Base-by-base conservation (phyloP, 179 eudicot species). In the Nepenthes alata region DNA sequence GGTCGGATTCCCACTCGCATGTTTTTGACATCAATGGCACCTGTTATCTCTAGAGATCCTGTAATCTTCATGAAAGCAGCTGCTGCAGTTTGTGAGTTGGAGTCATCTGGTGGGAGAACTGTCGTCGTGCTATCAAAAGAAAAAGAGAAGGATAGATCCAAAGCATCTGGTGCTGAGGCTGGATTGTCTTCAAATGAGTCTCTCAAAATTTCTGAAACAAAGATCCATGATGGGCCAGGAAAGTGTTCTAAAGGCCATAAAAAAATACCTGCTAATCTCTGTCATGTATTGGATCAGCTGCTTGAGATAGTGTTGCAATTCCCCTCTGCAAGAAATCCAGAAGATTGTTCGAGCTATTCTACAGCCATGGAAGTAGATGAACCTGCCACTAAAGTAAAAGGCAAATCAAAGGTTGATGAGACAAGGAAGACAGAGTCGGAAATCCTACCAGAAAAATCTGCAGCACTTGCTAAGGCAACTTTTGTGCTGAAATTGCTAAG, bases 21-120 rank as follows among this genome's bases (percentile, higher is more conserved):
- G 47, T 90, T 94, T 81, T 82, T 94, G 83, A 94, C 96, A 58
- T 87, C 96, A 38, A 85, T 94, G 91, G 94, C 97, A 37, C 85
- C 98, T 74, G 89, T 93, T 58, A 83, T 93, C 58, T 87, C 91
- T 48, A 80, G 98, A 75, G 97, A 90, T 74, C 98, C 98, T 16
- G 82, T 65, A 61, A 65, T 85, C 56, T 93, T 93, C 66, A 77
- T 89, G 74, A 93, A 78, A 78, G 98, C 98, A 71, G 91, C 89
- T 45, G 70, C 83, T 66, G 69, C 90, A 61, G 87, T 87, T 67
- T 93, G 98, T 77, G 91, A 93, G 75, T 61, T 93, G 78, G 98
- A 93, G 70, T 68, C 87, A 51, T 83, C 95, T 53, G 96, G 85
- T 61, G 98, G 97, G 55, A 90, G 98, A 68, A 72, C 76, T 61